Conservation (phyloP, 1,139 yeast species). For the Yamadazyma blattariae region DNA sequence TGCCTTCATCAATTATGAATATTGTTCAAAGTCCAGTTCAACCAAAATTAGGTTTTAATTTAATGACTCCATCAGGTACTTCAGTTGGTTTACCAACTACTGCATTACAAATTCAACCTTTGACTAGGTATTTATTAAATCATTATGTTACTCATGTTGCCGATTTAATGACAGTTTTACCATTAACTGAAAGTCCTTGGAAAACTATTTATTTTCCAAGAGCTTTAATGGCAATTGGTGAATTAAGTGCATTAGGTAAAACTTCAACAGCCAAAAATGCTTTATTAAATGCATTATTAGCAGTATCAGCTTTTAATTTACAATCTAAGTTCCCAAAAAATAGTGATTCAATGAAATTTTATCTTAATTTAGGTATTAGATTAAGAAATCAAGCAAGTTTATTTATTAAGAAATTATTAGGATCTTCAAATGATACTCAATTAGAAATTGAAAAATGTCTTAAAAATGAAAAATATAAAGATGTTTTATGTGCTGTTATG, state of each 20-base stretch:
- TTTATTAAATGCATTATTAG: slow-evolving; percentile 71
- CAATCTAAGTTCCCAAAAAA: slow-evolving; percentile 67
- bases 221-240: slow-evolving; percentile 80
- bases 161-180: slow-evolving; percentile 84
- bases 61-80: slow-evolving; percentile 19
- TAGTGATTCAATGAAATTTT: slow-evolving; percentile 64
- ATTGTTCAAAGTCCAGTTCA: slow-evolving; percentile 45
- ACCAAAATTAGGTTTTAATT: slow-evolving; percentile 42
- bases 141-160: slow-evolving; percentile 81
- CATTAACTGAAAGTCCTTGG: slow-evolving; percentile 84
- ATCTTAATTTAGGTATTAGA: slow-evolving; percentile 68
- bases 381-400: slow-evolving; percentile 72
- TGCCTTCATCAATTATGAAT: slow-evolving; percentile 47
- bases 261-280: slow-evolving; percentile 80
- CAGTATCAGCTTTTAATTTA: slow-evolving; percentile 78
- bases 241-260: slow-evolving; percentile 67
- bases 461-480: slow-evolving; percentile 72
- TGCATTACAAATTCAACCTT: slow-evolving; percentile 62
- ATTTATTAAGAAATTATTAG: slow-evolving; percentile 53
- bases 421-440: slow-evolving; percentile 30
- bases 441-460: slow-evolving; percentile 51
- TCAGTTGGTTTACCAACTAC: slow-evolving; percentile 54
- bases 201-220: slow-evolving; percentile 79
- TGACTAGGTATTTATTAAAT: slow-evolving; percentile 65
- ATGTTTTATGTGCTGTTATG: slow-evolving; percentile 77